Conservation (phyloP, 352 stramenopile species). For the Pythium brachiatum region DNA sequence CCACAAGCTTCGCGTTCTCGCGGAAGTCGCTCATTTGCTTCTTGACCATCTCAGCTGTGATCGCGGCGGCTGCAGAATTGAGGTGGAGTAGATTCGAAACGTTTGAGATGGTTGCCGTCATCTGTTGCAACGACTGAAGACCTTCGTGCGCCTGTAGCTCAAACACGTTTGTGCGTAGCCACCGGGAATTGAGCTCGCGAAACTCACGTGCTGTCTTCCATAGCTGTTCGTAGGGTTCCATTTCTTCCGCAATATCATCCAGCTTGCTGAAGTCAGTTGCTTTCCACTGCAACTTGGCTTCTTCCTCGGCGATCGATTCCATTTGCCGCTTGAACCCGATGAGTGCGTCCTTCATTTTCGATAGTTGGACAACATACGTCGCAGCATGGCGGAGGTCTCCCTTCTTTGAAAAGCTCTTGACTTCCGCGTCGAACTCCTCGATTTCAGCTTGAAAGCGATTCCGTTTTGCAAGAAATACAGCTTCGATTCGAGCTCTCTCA, state of each 20-base stretch:
- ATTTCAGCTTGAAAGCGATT: constrained; percentile 72
- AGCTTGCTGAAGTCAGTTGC: constrained; percentile 67
- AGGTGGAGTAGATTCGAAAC: constrained; percentile 57
- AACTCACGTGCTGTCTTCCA: constrained; percentile 74
- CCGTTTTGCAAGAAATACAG: constrained; percentile 63
- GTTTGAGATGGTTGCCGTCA: constrained; percentile 48
- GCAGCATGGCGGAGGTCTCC: constrained; percentile 68
- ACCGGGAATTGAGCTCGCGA: constrained; percentile 62
- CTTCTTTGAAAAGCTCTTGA: constrained; percentile 72
- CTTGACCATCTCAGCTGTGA: constrained; percentile 69
- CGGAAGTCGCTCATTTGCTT: constrained; percentile 81
- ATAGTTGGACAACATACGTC: constrained; percentile 73
- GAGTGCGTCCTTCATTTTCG: constrained; percentile 71
- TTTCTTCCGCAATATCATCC: constrained; percentile 69
- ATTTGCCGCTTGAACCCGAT: constrained; percentile 51
- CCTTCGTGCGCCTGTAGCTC: constrained; percentile 61
- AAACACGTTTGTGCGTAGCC: constrained; percentile 65
- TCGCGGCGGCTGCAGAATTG: constrained; percentile 51
- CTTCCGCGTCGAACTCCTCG: constrained; percentile 69
- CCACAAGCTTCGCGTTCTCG: constrained; percentile 60
- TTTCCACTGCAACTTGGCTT: constrained; percentile 68
- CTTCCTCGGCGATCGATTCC: constrained; percentile 56
- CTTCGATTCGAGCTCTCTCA: constrained; percentile 66
- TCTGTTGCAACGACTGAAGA: constrained; percentile 43
- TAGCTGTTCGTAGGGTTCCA: constrained; percentile 74